A percentile compares a stretch with the other conserved stretches of the same genome.
These are phyloP conservation scores for Xylariaceae sp. DNA, from an alignment of 2,329 filamentous ascomycete genomes.

Conservation along the genomic window DNA sequence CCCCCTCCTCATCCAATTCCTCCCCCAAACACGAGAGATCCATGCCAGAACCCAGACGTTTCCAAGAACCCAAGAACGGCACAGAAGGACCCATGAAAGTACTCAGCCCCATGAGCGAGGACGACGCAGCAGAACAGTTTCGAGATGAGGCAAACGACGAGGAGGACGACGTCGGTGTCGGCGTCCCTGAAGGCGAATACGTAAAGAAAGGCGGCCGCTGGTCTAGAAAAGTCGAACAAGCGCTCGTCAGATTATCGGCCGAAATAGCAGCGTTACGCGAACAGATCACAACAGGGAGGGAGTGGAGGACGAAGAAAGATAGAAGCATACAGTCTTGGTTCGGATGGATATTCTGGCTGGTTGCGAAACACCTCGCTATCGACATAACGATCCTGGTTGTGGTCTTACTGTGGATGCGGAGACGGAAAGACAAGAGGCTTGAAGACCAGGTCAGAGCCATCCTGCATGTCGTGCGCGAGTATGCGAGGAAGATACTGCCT, in stretches of 20 bases:
- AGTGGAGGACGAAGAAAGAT: constrained; percentile 64
- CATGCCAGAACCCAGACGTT: constrained; percentile 39
- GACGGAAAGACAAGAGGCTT: constrained; percentile 64
- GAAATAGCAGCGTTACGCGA: constrained; percentile 90
- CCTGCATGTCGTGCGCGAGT: constrained; percentile 54
- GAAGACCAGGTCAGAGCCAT: constrained; percentile 70
- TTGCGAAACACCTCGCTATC: constrained; percentile 68
- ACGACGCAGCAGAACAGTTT: constrained; percentile 62
- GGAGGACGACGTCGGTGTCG: constrained; percentile 15
- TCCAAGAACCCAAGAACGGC: constrained; percentile 45
- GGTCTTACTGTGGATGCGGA: constrained; percentile 68
- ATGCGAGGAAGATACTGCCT: constrained; percentile 55
- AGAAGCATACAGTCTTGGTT: constrained; percentile 66
- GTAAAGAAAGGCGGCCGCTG: constrained; percentile 55
- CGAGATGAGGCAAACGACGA: constrained; percentile 45
- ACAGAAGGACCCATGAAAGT: constrained; percentile 61
- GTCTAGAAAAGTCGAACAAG: constrained; percentile 78
- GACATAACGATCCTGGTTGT: constrained; percentile 65
- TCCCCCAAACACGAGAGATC: constrained; percentile 44
- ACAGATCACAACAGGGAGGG: constrained; percentile 74
- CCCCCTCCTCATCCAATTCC: constrained; percentile 58
- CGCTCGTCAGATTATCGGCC: constrained; percentile 82
- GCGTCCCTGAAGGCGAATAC: constrained; percentile 32
- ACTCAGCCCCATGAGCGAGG: constrained; percentile 81
- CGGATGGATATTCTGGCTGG: constrained; percentile 64